Percentiles rank a stretch among this genome's conserved stretches.
These are phyloP conservation scores for Dionaea muscipula DNA, from an alignment of 179 eudicot genomes.

Conservation along the genomic window DNA sequence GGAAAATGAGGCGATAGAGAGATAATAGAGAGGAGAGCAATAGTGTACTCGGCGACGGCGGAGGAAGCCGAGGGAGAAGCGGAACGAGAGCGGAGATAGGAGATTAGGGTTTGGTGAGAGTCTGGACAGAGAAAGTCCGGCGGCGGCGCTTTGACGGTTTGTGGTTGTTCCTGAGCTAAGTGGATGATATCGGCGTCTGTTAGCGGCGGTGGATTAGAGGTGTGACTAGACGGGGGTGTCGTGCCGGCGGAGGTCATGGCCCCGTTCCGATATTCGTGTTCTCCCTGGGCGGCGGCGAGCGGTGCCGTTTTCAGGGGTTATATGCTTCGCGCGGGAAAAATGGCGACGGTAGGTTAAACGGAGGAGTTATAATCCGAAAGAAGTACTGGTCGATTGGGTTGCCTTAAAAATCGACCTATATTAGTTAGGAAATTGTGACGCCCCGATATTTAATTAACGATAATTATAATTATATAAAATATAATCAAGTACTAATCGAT, in stretches of 20 bases:
- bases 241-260: conserved; percentile 10
- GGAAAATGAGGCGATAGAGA: conserved; percentile 13
- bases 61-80: conserved; percentile 14
- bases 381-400: too few relatives aligned
- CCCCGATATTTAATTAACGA: too few relatives aligned
- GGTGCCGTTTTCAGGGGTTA: too few relatives aligned
- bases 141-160: conserved; percentile 13
- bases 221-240: background rate
- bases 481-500: too few relatives aligned
- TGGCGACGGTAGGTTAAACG: too few relatives aligned
- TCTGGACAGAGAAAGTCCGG: conserved; percentile 19
- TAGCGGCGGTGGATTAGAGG: conserved; percentile 16
- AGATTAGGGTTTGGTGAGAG: conserved; percentile 27
- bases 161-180: conserved; percentile 18
- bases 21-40: conserved; percentile 26
- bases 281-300: too few relatives aligned
- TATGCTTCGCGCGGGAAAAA: too few relatives aligned
- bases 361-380: too few relatives aligned
- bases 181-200: conserved; percentile 26
- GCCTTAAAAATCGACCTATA: too few relatives aligned
- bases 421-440: too few relatives aligned
- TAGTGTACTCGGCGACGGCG: conserved; percentile 24
- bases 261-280: too few relatives aligned
- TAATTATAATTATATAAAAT: too few relatives aligned
- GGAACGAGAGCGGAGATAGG: conserved; percentile 29